Evolutionary conservation across 108 stramenopile genomes (phyloP).

Genomic region (Thalassiosira profunda): DNA sequence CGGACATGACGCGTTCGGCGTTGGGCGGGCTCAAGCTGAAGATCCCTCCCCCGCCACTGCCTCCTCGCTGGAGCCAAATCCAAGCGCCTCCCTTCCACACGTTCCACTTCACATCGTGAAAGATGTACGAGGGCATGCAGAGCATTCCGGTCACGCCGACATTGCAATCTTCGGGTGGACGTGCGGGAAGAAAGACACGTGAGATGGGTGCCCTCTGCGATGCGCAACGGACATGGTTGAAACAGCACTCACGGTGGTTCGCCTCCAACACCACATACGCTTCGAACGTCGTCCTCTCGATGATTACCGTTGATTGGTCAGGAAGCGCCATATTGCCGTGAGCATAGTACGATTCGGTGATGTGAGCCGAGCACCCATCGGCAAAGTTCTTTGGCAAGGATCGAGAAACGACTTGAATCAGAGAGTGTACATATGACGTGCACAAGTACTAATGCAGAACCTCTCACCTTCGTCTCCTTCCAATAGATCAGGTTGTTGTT

Average conservation of each 20-base stretch:
- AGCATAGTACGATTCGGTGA: slow-evolving; percentile 42
- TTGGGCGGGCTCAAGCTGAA: slow-evolving; percentile 53
- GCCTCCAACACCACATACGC: slow-evolving; percentile 50
- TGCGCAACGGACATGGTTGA: no score
- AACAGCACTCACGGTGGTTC: no score
- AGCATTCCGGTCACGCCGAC: slow-evolving; percentile 60
- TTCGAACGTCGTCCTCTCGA: slow-evolving; percentile 53
- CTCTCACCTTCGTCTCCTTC: slow-evolving; percentile 72
- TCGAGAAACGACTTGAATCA: no score
- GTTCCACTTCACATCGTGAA: slow-evolving; percentile 51
- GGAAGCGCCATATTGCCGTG: slow-evolving; percentile 59
- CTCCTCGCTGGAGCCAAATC: slow-evolving; percentile 21
- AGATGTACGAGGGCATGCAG: slow-evolving; percentile 58
- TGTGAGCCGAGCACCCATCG: slow-evolving; percentile 63
- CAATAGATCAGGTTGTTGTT: slow-evolving; percentile 66
- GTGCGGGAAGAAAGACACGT: no score
- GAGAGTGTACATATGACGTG: no score
- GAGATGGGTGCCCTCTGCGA: no score
- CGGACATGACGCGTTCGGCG: slow-evolving; percentile 22
- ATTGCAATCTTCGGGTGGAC: no score
- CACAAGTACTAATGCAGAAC: no score
- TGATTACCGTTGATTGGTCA: slow-evolving; percentile 66
- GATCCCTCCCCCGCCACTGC: slow-evolving; percentile 37
- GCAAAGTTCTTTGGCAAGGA: no score
- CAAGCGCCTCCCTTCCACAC: background rate